Evolutionary conservation across 1,139 yeast species (phyloP).

Genomic region (Geotrichum europaeum): DNA sequence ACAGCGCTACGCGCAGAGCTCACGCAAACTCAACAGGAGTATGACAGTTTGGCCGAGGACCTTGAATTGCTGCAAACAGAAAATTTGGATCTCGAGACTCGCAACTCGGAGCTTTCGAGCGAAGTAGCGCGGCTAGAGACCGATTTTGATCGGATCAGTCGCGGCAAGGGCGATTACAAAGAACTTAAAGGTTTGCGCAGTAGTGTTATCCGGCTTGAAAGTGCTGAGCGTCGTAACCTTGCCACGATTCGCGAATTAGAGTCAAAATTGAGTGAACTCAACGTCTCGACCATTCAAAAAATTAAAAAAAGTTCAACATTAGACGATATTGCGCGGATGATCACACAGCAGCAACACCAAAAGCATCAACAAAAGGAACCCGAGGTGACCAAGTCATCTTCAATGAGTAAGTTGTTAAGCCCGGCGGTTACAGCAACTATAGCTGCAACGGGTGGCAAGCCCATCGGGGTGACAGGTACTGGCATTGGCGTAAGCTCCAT

Average conservation of each 20-base stretch:
- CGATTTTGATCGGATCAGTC: background rate
- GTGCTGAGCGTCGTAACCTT: background rate
- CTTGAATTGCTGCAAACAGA: slow-evolving; percentile 3
- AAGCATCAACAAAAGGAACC: background rate
- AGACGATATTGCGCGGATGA: slow-evolving; percentile 4
- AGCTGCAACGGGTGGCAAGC: background rate
- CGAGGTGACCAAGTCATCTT: background rate
- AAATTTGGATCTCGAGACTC: slow-evolving; percentile 5
- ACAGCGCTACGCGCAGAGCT: slow-evolving; percentile 3
- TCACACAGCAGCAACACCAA: background rate
- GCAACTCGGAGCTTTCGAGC: background rate
- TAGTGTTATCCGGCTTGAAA: background rate
- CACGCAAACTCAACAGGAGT: background rate
- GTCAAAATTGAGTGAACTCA: background rate
- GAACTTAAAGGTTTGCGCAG: background rate
- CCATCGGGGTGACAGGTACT: background rate
- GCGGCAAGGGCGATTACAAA: background rate
- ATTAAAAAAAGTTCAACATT: background rate
- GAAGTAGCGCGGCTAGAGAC: background rate
- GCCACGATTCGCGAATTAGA: background rate
- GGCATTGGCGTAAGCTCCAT: slow-evolving; percentile 6
- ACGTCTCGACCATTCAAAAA: background rate
- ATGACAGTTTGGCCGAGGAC: slow-evolving; percentile 3
- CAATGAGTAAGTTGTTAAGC: background rate
- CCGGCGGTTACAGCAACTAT: slow-evolving; percentile 3